Evolutionary conservation across 2,329 filamentous ascomycete species (phyloP).

Genomic region (Xylaria sp.): DNA sequence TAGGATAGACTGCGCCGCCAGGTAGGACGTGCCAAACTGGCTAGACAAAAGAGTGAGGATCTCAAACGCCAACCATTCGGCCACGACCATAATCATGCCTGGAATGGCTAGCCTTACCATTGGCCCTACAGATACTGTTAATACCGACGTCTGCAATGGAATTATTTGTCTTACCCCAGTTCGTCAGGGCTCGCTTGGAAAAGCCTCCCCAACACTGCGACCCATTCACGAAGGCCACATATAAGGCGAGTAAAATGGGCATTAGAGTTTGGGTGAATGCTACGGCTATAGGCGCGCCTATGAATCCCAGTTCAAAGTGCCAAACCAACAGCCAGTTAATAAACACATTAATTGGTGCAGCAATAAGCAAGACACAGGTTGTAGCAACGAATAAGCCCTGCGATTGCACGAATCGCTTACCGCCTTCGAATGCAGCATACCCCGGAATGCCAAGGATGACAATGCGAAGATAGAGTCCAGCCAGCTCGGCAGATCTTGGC

Average conservation of each 20-base stretch:
- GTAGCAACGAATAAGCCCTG: conserved; percentile 85
- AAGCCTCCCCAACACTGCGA: conserved; percentile 85
- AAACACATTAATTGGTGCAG: conserved; percentile 79
- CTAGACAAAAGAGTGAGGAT: conserved; percentile 85
- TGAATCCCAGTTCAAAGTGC: conserved; percentile 73
- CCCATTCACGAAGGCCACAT: conserved; percentile 77
- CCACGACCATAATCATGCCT: conserved; percentile 92
- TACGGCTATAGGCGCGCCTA: conserved; percentile 83
- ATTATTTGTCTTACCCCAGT: conserved; percentile 66
- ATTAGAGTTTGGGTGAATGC: conserved; percentile 80
- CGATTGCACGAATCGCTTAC: conserved; percentile 84
- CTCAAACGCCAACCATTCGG: conserved; percentile 94
- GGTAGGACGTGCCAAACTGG: conserved; percentile 79
- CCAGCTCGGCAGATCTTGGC: conserved; percentile 74
- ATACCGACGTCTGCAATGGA: not conserved
- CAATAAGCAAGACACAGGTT: conserved; percentile 79
- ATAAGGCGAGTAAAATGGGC: conserved; percentile 76
- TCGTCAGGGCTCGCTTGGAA: conserved; percentile 73
- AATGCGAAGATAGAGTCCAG: conserved; percentile 78
- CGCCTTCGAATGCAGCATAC: conserved; percentile 79
- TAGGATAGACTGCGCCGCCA: conserved; percentile 90
- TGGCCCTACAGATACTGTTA: conserved; percentile 57
- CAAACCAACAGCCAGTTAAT: conserved; percentile 85
- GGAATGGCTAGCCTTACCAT: conserved; percentile 90
- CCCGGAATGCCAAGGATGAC: conserved; percentile 77